phyloP scores from a whole-genome alignment of 1,284 basidiomycete species.

The Cutaneotrichosporon sp. region DNA sequence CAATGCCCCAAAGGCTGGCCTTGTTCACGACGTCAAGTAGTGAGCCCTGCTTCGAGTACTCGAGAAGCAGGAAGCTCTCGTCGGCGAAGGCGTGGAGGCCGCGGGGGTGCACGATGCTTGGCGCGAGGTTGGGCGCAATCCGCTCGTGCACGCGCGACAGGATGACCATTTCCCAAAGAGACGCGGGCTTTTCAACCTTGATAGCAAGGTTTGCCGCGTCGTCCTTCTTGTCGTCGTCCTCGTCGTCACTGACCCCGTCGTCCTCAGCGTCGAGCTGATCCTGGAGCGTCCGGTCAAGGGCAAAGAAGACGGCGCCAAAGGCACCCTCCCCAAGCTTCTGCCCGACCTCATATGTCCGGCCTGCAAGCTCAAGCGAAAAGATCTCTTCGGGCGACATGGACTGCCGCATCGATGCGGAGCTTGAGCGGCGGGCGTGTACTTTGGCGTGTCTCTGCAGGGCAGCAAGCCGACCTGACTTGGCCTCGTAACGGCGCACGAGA shows the following conservation, averaged over 20 bases:
- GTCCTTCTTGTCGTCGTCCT: constrained; percentile 60
- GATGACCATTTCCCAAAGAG: constrained; percentile 89
- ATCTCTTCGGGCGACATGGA: constrained; percentile 32
- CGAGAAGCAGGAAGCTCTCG: constrained; percentile 85
- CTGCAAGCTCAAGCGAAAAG: constrained; percentile 51
- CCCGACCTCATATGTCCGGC: constrained; percentile 61
- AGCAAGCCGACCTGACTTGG: constrained; percentile 59
- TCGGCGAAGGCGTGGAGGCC: constrained; percentile 76
- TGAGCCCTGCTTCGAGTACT: constrained; percentile 84
- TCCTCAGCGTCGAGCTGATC: constrained; percentile 54
- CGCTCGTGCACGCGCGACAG: constrained; percentile 69
- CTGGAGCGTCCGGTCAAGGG: constrained; percentile 51
- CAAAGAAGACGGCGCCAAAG: constrained; percentile 89
- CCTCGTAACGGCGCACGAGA: constrained; percentile 56
- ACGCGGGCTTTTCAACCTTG: constrained; percentile 85
- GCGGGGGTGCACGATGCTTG: constrained; percentile 67
- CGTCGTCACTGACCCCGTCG: too few species aligned
- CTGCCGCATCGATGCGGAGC: constrained; percentile 23
- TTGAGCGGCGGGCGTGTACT: constrained; percentile 38
- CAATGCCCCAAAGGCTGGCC: constrained; percentile 57
- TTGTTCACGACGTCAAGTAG: constrained; percentile 90
- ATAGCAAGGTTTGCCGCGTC: constrained; percentile 65
- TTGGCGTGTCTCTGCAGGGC: constrained; percentile 53
- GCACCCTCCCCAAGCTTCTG: constrained; percentile 96
- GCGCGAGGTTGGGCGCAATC: constrained; percentile 56